A percentile compares a stretch with the other conserved stretches of the same genome.
phyloP scores from a whole-genome alignment of 306 rosid species.

The Rosa rugosa region DNA sequence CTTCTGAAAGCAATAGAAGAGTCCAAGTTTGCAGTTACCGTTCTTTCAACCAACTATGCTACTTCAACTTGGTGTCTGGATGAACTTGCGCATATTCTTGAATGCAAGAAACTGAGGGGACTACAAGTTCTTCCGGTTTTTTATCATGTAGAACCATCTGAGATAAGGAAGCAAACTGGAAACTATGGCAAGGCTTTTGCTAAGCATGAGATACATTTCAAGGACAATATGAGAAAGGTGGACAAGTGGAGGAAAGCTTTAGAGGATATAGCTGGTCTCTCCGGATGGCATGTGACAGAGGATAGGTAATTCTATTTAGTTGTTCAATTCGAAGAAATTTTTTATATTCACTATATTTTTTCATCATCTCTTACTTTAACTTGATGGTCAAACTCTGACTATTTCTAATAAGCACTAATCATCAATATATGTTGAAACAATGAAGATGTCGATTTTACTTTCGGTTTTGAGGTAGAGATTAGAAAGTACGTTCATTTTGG shows the following conservation, averaged over 20 bases:
- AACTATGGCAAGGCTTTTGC: not conserved
- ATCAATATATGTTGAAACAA: too few relatives aligned
- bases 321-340: not conserved
- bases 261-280: not conserved
- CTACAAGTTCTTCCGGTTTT: not conserved
- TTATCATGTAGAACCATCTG: not conserved
- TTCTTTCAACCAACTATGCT: not conserved
- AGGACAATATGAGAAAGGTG: not conserved
- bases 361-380: not conserved
- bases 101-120: not conserved
- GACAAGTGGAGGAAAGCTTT: not conserved
- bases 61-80: not conserved
- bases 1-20: not conserved
- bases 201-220: not conserved
- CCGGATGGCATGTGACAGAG: not conserved
- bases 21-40: not conserved
- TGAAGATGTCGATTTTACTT: too few relatives aligned
- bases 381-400: too few relatives aligned
- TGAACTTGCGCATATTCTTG: not conserved
- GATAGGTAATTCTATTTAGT: not conserved
- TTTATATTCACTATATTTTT: not conserved
- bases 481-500: too few relatives aligned
- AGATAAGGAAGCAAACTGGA: constrained; percentile 4
- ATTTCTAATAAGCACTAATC: too few relatives aligned
- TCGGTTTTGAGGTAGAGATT: too few relatives aligned